phyloP scores from a whole-genome alignment of 2,329 filamentous ascomycete genomes.

The Clarireedia hainanense region DNA sequence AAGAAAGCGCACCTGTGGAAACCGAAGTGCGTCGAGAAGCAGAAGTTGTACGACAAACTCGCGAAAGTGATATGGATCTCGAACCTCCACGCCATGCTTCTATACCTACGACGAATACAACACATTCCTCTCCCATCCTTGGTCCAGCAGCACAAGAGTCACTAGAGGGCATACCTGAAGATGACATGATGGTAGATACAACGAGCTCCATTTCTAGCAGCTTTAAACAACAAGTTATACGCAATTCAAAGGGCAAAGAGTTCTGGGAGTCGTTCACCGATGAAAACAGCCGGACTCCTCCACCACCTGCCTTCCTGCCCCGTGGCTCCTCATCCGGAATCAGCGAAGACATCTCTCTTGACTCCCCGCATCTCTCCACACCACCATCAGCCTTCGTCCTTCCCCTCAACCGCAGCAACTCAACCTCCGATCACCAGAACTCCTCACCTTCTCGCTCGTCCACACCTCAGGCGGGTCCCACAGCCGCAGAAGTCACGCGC shows the following conservation, averaged over 20 bases:
- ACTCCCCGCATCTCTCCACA: slow-evolving; percentile 19
- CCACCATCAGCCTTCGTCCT: slow-evolving; percentile 26
- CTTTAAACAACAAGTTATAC: slow-evolving; percentile 68
- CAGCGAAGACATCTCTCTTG: slow-evolving; percentile 56
- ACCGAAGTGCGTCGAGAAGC: slow-evolving; percentile 85
- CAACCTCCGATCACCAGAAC: slow-evolving; percentile 17
- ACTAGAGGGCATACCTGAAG: slow-evolving; percentile 63
- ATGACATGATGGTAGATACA: slow-evolving; percentile 56
- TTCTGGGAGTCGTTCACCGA: slow-evolving; percentile 80
- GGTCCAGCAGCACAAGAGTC: slow-evolving; percentile 51
- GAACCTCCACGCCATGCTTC: slow-evolving; percentile 38
- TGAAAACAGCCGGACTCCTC: slow-evolving; percentile 44
- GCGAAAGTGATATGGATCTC: slow-evolving; percentile 72
- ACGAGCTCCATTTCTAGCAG: slow-evolving; percentile 43
- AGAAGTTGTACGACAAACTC: slow-evolving; percentile 90
- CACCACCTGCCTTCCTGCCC: slow-evolving; percentile 49
- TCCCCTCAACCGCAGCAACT: slow-evolving; percentile 5
- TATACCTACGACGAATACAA: slow-evolving; percentile 35
- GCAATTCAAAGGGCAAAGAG: slow-evolving; percentile 61
- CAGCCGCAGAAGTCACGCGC: slow-evolving; percentile 65
- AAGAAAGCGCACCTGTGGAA: slow-evolving; percentile 83
- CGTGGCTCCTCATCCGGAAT: slow-evolving; percentile 51
- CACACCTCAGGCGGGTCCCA: slow-evolving; percentile 41
- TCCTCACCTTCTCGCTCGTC: slow-evolving; percentile 27
- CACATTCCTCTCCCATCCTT: slow-evolving; percentile 61